These are phyloP conservation scores for Penicillium sp. DNA, from an alignment of 2,329 filamentous ascomycete genomes.

Conservation along the genomic window DNA sequence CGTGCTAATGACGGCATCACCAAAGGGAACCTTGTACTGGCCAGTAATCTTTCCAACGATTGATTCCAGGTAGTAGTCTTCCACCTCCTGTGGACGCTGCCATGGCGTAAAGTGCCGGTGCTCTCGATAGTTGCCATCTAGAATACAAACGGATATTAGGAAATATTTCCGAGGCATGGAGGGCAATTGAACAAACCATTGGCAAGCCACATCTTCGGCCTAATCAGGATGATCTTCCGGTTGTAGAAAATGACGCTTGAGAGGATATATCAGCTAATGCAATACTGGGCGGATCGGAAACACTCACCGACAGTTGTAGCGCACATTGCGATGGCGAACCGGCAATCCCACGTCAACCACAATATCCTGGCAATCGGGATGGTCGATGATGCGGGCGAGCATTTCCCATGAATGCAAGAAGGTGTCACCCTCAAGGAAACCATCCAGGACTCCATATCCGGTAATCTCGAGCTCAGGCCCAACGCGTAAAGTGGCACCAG, in stretches of 20 bases:
- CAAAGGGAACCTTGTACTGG: slow-evolving; percentile 60
- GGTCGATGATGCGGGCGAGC: slow-evolving; percentile 58
- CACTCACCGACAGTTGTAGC: slow-evolving; percentile 59
- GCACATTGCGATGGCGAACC: slow-evolving; percentile 59
- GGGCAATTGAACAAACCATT: slow-evolving; percentile 43
- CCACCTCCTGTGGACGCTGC: slow-evolving; percentile 53
- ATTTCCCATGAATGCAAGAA: slow-evolving; percentile 62
- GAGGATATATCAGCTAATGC: background rate
- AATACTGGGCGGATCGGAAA: background rate
- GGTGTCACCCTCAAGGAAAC: slow-evolving; percentile 59
- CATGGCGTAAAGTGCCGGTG: slow-evolving; percentile 64
- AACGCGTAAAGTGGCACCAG: slow-evolving; percentile 60
- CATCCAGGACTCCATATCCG: slow-evolving; percentile 58
- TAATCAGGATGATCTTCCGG: slow-evolving; percentile 66
- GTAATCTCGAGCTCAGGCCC: slow-evolving; percentile 56
- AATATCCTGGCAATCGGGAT: slow-evolving; percentile 42
- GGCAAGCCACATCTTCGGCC: slow-evolving; percentile 69
- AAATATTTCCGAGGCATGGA: background rate
- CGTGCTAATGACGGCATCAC: slow-evolving; percentile 63
- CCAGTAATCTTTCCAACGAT: slow-evolving; percentile 57
- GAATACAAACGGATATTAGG: background rate
- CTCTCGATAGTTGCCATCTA: slow-evolving; percentile 63
- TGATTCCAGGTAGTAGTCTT: slow-evolving; percentile 63
- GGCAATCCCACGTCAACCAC: slow-evolving; percentile 43
- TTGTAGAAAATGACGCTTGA: slow-evolving; percentile 57